Percentiles rank a stretch among this genome's conserved stretches.
phyloP scores from a whole-genome alignment of 257 asterid genomes.

The Scutellaria barbata region DNA sequence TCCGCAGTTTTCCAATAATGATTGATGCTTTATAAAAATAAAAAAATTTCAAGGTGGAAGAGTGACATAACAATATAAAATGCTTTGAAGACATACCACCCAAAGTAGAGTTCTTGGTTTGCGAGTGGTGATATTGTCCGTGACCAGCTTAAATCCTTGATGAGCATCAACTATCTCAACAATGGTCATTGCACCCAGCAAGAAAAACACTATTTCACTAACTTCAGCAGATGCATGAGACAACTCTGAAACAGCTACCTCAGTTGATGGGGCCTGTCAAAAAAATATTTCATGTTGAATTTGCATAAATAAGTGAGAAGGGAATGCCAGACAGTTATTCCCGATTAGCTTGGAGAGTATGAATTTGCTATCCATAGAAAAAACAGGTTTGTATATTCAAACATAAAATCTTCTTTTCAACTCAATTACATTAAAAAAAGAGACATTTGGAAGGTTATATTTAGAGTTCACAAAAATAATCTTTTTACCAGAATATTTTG shows the following conservation, averaged over 20 bases:
- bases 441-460: not conserved
- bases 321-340: not conserved
- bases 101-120: constrained; percentile 91
- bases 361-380: not conserved
- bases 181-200: constrained; percentile 98
- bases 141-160: constrained; percentile 96
- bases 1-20: too few species aligned
- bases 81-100: constrained; percentile 67
- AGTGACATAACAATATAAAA: constrained; percentile 16
- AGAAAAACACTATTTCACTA: constrained; percentile 92
- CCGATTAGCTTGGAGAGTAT: not conserved
- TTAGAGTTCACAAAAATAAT: not conserved
- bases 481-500: not conserved
- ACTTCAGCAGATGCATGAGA: constrained; percentile 97
- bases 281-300: constrained; percentile 35
- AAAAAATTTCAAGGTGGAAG: too few species aligned
- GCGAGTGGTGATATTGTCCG: constrained; percentile 95
- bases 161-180: constrained; percentile 98
- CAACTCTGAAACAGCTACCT: constrained; percentile 84
- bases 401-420: not conserved
- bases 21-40: too few species aligned
- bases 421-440: not conserved
- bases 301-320: constrained; percentile 25
- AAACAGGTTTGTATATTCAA: constrained; percentile 8
- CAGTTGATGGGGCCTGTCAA: constrained; percentile 94